These are phyloP conservation scores for Cryomyces antarcticus DNA, from an alignment of 495 filamentous ascomycete genomes.

Conservation along the genomic window DNA sequence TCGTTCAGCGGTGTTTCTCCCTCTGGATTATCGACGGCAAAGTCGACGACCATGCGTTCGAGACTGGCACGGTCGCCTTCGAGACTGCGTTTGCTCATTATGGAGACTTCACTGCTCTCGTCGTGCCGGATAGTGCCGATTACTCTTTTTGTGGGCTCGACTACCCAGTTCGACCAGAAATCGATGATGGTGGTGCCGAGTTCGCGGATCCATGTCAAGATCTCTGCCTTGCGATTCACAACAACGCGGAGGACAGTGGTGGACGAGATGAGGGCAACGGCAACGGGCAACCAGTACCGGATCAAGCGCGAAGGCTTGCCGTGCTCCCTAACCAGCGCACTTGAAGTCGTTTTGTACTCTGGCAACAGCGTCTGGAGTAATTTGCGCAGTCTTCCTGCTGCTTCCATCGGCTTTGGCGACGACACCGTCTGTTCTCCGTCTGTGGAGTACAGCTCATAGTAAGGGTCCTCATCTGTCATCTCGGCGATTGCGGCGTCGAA, in stretches of 20 bases:
- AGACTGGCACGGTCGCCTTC: constrained; percentile 75
- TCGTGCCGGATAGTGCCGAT: constrained; percentile 86
- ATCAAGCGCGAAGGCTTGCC: constrained; percentile 59
- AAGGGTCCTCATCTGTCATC: constrained; percentile 38
- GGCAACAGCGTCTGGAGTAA: constrained; percentile 42
- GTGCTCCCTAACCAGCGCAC: constrained; percentile 29
- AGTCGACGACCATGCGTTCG: constrained; percentile 95
- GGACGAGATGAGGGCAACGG: constrained; percentile 48
- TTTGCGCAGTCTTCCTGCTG: constrained; percentile 45
- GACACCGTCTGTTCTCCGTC: constrained; percentile 4
- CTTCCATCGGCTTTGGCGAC: constrained; percentile 27
- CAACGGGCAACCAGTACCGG: constrained; percentile 71
- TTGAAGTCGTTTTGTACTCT: constrained; percentile 31
- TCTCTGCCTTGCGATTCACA: constrained; percentile 45
- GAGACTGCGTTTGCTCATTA: constrained; percentile 83
- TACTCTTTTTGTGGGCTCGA: constrained; percentile 63
- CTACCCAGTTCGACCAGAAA: constrained; percentile 91
- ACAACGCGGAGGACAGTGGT: constrained; percentile 63
- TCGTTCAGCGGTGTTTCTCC: constrained; percentile 26
- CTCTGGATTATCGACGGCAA: constrained; percentile 56
- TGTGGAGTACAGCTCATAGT: constrained; percentile 21
- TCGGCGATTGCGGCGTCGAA: constrained; percentile 57
- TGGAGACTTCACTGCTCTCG: constrained; percentile 71
- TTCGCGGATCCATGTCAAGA: constrained; percentile 55
- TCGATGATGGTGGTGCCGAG: constrained; percentile 59